Evolutionary conservation across 129 eudicot genomes (phyloP), one percentile per base, ranked within the genome.

Genomic region (Ambrosia artemisiifolia): DNA sequence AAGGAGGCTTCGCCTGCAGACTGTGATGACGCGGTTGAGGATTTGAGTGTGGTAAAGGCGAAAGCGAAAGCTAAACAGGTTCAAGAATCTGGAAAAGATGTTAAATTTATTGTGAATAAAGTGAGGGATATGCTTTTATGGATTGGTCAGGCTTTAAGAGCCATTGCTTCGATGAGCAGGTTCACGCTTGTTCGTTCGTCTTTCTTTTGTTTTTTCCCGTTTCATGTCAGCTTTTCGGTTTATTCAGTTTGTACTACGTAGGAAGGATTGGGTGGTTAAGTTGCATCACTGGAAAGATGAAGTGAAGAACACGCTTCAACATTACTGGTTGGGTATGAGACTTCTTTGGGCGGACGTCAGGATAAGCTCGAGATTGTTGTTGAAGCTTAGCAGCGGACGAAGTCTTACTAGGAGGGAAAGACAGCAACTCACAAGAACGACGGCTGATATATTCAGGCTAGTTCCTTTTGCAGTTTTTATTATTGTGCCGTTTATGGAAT

Each of bases 401-500:
- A 86, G 85, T 79, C 88, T 95, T 14, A 83, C 97, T 30, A 88
- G 99, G 77, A 88, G 99, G 79, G 97, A 95, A 81, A 88, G 99
- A 76, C 99, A 95, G 69, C 99, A 95, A 64, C 91, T 95, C 32
- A 95, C 97, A 17, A 75, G 99, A 40, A 95, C 99, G 70, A 95
- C 99, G 7, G 99, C 99, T 11, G 97, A 95, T 78, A 95, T 91
- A 50, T 95, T 95, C 76, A 80, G 99, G 78, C 95, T 95, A 56
- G 97, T 95, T 76, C 99, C 99, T 59, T 75, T 95, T 91, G 99
- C 99, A 36, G 92, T 95, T 80, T 95, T 95, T 77, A 74, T 95
- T 79, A 80, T 95, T 33, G 97, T 95, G 48, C 99, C 99, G 35
- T 95, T 95, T 75, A 91, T 95, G 99, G 99, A 95, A 75, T 95